Evolutionary conservation across 495 filamentous ascomycete genomes (phyloP).

Genomic region (Penicillium manginii): DNA sequence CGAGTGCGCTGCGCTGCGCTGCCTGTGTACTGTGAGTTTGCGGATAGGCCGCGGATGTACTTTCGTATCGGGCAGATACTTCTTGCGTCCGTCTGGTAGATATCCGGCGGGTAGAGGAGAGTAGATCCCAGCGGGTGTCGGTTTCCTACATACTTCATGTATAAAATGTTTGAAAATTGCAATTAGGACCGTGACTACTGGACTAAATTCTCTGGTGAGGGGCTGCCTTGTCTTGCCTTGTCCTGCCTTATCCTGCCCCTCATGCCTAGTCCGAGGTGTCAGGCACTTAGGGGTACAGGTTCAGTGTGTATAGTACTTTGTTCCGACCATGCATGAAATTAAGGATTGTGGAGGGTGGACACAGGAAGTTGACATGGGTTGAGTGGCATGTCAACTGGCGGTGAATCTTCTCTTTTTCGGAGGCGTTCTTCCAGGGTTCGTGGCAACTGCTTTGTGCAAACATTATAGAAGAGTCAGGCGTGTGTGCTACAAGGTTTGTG

Average conservation of each 20-base stretch:
- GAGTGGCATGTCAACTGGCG: background rate
- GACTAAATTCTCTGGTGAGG: background rate
- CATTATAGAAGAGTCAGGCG: background rate
- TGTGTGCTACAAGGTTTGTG: background rate
- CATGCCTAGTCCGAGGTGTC: background rate
- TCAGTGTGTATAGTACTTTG: background rate
- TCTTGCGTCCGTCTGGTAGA: background rate
- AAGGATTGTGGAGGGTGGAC: background rate
- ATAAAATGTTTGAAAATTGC: background rate
- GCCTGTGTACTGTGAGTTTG: background rate
- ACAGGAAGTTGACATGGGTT: background rate
- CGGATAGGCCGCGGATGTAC: background rate
- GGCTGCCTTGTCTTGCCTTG: no score
- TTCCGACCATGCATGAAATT: slow-evolving; percentile 1
- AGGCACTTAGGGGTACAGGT: background rate
- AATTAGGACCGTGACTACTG: background rate
- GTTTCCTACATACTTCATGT: background rate
- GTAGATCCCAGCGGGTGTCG: background rate
- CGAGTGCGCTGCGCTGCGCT: background rate
- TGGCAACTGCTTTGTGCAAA: background rate
- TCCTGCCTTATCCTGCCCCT: no score
- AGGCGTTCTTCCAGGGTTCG: background rate
- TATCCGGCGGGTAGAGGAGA: background rate
- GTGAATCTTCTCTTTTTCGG: background rate
- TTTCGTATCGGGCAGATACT: background rate